phyloP scores from a whole-genome alignment of 2,329 filamentous ascomycete genomes.

The Sclerotinia trifoliorum region DNA sequence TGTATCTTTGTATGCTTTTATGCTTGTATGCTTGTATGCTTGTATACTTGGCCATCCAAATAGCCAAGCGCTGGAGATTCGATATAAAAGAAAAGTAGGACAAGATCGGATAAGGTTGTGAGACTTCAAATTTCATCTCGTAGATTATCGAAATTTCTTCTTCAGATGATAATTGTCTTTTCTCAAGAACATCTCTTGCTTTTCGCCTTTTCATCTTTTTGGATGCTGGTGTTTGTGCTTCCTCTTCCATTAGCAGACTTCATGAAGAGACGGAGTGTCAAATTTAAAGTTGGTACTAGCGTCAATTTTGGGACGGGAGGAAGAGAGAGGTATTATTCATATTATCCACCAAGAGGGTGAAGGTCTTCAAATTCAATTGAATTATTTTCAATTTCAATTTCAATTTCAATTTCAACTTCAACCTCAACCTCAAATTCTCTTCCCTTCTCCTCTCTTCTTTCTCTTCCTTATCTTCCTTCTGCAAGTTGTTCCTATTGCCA shows the following conservation, averaged over 20 bases:
- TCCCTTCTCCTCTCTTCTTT: background rate
- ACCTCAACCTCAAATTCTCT: background rate
- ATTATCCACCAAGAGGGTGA: slow-evolving; percentile 1
- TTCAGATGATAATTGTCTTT: slow-evolving; percentile 10
- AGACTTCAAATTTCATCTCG: slow-evolving; percentile 22
- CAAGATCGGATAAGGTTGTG: slow-evolving; percentile 27
- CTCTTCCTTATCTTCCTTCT: background rate
- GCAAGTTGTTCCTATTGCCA: no score
- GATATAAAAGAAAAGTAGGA: slow-evolving; percentile 23
- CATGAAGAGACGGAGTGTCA: slow-evolving; percentile 18
- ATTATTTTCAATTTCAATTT: background rate
- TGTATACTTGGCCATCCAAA: slow-evolving; percentile 4
- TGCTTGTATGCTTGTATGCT: slow-evolving; percentile 12
- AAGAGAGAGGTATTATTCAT: background rate
- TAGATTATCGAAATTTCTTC: slow-evolving; percentile 16
- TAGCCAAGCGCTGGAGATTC: slow-evolving; percentile 18
- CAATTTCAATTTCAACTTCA: background rate
- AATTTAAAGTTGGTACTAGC: slow-evolving; percentile 21
- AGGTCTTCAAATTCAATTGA: background rate
- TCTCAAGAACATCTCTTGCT: background rate
- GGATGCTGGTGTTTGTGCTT: slow-evolving; percentile 19
- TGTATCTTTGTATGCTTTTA: background rate
- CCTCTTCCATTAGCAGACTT: slow-evolving; percentile 11
- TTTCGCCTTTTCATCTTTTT: background rate
- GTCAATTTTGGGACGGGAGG: slow-evolving; percentile 5